Percentiles rank a stretch among this genome's conserved stretches.
Evolutionary conservation across 805 yeast species (phyloP).

Genomic region (Cyberlindnera petersonii): DNA sequence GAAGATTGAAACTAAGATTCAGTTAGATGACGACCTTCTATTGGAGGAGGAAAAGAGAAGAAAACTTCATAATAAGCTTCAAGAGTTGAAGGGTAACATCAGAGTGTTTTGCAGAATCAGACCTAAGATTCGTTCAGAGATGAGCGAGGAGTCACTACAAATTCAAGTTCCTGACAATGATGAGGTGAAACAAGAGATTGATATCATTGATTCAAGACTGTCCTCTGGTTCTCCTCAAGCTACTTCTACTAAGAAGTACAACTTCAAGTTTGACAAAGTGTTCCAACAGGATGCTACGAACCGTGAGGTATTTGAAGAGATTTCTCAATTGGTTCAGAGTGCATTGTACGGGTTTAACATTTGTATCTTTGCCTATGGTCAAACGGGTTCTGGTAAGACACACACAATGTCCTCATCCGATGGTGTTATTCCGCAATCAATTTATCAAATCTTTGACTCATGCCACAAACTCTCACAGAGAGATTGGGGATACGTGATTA

Average conservation of each 20-base stretch:
- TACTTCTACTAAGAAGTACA: constrained; percentile 21
- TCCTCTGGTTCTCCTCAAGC: background rate
- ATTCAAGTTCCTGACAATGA: constrained; percentile 31
- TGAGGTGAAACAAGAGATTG: constrained; percentile 28
- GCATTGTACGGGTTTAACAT: constrained; percentile 87
- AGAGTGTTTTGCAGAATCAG: constrained; percentile 85
- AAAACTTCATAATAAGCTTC: constrained; percentile 64
- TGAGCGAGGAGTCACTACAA: constrained; percentile 26
- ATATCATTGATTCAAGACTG: constrained; percentile 15
- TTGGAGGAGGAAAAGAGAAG: constrained; percentile 58
- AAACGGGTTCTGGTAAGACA: constrained; percentile 95
- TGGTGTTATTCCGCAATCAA: constrained; percentile 81
- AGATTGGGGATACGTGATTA: constrained; percentile 61
- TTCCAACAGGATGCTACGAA: constrained; percentile 57
- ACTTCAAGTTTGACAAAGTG: constrained; percentile 74
- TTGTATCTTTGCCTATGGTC: constrained; percentile 95
- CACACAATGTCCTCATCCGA: constrained; percentile 76
- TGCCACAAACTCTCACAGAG: constrained; percentile 40
- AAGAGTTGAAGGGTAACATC: constrained; percentile 87
- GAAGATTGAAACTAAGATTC: constrained; percentile 31
- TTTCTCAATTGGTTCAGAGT: constrained; percentile 81
- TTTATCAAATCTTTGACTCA: constrained; percentile 63
- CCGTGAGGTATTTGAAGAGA: constrained; percentile 69
- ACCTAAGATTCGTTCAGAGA: constrained; percentile 42
- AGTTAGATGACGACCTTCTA: constrained; percentile 36